Conservation (phyloP, 2,329 filamentous ascomycete genomes). For the Purpureocillium takamizusanense region DNA sequence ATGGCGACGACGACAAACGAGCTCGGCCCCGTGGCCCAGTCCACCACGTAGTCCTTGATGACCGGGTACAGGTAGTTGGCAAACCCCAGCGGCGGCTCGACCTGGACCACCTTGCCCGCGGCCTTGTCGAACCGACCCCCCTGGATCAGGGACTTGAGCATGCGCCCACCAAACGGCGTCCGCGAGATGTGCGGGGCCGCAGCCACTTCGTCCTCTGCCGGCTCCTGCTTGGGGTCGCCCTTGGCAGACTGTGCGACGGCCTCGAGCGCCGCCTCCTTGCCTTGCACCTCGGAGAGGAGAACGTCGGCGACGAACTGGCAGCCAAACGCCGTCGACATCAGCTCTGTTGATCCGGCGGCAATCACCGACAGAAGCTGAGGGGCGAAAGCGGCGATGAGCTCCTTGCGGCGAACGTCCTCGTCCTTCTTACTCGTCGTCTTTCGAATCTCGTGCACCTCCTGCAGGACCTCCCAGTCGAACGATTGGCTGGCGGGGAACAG, state of each 20-base stretch:
- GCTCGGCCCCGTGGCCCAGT: slow-evolving; percentile 80
- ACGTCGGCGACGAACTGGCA: slow-evolving; percentile 81
- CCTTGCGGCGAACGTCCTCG: slow-evolving; percentile 61
- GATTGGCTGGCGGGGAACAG: slow-evolving; percentile 54
- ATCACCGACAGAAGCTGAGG: slow-evolving; percentile 69
- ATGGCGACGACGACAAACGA: slow-evolving; percentile 81
- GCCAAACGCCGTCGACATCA: slow-evolving; percentile 71
- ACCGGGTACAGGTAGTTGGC: slow-evolving; percentile 71
- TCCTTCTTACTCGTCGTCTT: slow-evolving; percentile 90
- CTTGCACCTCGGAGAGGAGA: slow-evolving; percentile 64
- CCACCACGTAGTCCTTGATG: slow-evolving; percentile 64
- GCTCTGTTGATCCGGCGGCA: slow-evolving; percentile 53
- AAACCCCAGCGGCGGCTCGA: slow-evolving; percentile 73
- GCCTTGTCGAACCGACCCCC: slow-evolving; percentile 78
- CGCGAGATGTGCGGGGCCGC: slow-evolving; percentile 47
- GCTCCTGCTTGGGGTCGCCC: slow-evolving; percentile 38
- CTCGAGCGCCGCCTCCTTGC: slow-evolving; percentile 65
- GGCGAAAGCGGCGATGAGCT: slow-evolving; percentile 67
- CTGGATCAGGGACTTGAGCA: slow-evolving; percentile 85
- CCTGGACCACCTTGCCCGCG: slow-evolving; percentile 59
- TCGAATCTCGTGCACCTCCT: slow-evolving; percentile 71
- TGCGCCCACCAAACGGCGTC: slow-evolving; percentile 59
- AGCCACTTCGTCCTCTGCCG: slow-evolving; percentile 30
- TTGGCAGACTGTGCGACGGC: slow-evolving; percentile 58
- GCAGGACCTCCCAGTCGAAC: slow-evolving; percentile 60